These are phyloP conservation scores for Pestalotiopsis sp. DNA, from an alignment of 2,329 filamentous ascomycete genomes.

Conservation along the genomic window DNA sequence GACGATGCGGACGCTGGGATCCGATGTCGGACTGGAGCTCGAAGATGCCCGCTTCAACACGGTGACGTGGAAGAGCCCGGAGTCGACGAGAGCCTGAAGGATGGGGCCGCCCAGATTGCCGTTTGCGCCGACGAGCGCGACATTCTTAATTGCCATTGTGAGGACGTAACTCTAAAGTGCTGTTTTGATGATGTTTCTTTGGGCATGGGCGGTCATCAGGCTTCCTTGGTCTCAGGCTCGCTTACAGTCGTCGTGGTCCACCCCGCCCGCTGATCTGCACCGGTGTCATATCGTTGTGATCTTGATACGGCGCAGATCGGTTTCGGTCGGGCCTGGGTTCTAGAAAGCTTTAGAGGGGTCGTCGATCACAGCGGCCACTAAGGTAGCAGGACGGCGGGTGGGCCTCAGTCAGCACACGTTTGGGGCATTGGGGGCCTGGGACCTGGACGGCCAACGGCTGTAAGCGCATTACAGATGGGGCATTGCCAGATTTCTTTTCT, in stretches of 20 bases:
- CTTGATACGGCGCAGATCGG: background rate
- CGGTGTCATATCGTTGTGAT: background rate
- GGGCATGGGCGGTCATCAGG: background rate
- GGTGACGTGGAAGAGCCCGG: conserved; percentile 33
- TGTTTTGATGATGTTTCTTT: background rate
- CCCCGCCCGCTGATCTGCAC: background rate
- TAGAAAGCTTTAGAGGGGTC: background rate
- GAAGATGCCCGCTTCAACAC: conserved; percentile 37
- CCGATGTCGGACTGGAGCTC: conserved; percentile 18
- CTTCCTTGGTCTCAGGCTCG: background rate
- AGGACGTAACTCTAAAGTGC: background rate
- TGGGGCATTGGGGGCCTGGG: background rate
- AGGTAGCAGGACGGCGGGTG: background rate
- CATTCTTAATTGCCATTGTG: conserved; percentile 35
- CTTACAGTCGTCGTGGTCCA: background rate
- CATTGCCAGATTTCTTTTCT: background rate
- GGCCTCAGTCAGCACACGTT: background rate
- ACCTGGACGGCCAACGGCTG: background rate
- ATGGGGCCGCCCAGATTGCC: conserved; percentile 38
- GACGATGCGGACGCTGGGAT: conserved; percentile 23
- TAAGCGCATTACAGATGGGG: background rate
- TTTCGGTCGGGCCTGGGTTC: background rate
- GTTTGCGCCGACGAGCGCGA: conserved; percentile 40
- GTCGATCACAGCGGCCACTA: background rate
- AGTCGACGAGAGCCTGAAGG: conserved; percentile 32